Evolutionary conservation across 192 early-diverging fungal species (phyloP), one percentile per base, ranked within the genome.

Genomic region (Coemansia aciculifera): DNA sequence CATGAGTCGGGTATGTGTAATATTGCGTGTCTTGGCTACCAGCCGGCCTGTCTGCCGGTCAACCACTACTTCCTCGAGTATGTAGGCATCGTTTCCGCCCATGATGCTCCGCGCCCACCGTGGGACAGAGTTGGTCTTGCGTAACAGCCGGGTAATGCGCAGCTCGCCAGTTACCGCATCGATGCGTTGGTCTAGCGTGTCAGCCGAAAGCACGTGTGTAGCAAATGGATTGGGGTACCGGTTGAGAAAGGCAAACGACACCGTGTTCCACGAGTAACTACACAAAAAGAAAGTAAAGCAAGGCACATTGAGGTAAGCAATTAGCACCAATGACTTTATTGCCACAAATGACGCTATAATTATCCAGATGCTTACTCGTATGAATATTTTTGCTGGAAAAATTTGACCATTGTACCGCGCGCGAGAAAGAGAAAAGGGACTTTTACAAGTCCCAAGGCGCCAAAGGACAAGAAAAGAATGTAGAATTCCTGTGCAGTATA

Each of bases 171-270:
- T 91, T 4, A 84, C 81, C 12, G 88, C 82, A 69, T 96, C 93
- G 5, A 97, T 86, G 43, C 83, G 80, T 31, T 96, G 86, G 62
- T 94, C 94, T 15, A 99, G 86, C n/a, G 97, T 95, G 83, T 99
- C 98, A 21, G 90, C 86, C 4, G 94, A 81, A 49, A 98, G 78
- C 17, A 99, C 98, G 81, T 99, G 98, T 8, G 89, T 86, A 3
- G 98, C 93, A 79, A 94, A 97, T 27, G 98, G 98, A 77, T 99
- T 99, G 51, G 98, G 98, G 84, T 99, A 99, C 48, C 97, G 91
- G 71, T 92, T 79, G 87, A 90, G 95, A 64, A 98, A 92, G 21
- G 95, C 95, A 62, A 86, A 87, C 10, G 95, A 93, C 59, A 98
- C 93, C 62, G 86, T 90, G 38, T 86, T 84, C 93, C 93, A 95